These are phyloP conservation scores for Euphorbia peplus DNA, from an alignment of 345 rosid genomes.

Conservation along the genomic window DNA sequence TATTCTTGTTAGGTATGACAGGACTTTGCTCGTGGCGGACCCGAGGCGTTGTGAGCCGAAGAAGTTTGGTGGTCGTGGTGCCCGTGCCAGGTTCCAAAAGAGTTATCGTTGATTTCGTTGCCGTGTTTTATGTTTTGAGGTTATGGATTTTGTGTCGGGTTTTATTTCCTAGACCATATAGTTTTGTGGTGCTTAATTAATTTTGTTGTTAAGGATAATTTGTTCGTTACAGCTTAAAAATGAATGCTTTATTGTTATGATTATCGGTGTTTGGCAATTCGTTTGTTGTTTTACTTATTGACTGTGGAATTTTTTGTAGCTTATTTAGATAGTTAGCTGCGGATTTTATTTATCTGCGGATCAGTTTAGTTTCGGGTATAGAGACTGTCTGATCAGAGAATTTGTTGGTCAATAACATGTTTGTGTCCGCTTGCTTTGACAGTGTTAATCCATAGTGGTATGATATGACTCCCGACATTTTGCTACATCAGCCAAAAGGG, in stretches of 20 bases:
- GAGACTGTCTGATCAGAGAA: no score
- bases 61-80: constrained; percentile 93
- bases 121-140: not conserved
- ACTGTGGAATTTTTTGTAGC: no score
- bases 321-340: no score
- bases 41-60: constrained; percentile 90
- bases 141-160: not conserved
- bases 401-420: no score
- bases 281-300: not conserved
- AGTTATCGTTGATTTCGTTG: constrained; percentile 56
- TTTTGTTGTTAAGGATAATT: constrained; percentile 4
- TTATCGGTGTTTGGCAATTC: not conserved
- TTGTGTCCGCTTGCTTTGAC: no score
- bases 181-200: not conserved
- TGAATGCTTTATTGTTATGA: not conserved
- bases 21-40: constrained; percentile 87
- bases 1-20: constrained; percentile 66
- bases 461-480: no score
- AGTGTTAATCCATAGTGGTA: no score
- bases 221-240: not conserved
- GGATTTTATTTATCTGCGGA: no score
- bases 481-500: no score
- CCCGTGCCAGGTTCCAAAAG: constrained; percentile 89
- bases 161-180: not conserved
- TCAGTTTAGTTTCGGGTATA: no score